Base-by-base conservation (phyloP, 192 early-diverging fungal genomes). In the Rhizophagus sp. region DNA sequence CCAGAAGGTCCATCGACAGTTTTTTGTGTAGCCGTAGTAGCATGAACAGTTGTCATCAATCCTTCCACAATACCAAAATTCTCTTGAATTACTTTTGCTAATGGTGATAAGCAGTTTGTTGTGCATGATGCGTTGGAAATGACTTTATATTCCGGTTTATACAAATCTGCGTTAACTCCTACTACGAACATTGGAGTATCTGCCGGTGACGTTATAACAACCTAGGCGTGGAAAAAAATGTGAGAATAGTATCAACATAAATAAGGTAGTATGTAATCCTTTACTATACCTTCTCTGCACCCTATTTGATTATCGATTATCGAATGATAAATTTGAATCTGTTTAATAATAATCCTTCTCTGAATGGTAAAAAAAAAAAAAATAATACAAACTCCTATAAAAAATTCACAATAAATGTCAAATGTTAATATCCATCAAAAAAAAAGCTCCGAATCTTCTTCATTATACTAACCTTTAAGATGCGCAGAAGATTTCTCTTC, bases 71-170 rank as follows among this genome's bases (percentile, higher is more conserved):
- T 96, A 68, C 96, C 96, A 87, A 98, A 98, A 82, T 96, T 90
- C 82, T 98, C 96, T 83, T 99, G 83, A 85, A 99, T 90, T 80
- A 98, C 94, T 92, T 97, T 97, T 88, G 95, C 96, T 75, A 99
- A 91, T 66, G 97, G 97, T 34, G 97, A 97, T 75, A 99, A 87
- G 88, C 97, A 98, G 93, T 98, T 99, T 93, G 97, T 98, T 82
- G 97, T 99, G 94, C 97, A 99, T 27, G 97, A 98, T 75, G 97
- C 97, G 86, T 99, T 99, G 81, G 96, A 97, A 83, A 99, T 89
- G 78, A 99, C 92, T 62, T 93, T 88, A 87, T 94, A 92, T 76
- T 85, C 86, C 52, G 92, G 86, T 84, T 97, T 93, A 92, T 99
- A 99, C 81, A 91, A 89, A 80, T 97, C 94, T 81, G 94, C 86